Conservation (phyloP, 176 grass and related monocot species). For the Aechmea fasciata region DNA sequence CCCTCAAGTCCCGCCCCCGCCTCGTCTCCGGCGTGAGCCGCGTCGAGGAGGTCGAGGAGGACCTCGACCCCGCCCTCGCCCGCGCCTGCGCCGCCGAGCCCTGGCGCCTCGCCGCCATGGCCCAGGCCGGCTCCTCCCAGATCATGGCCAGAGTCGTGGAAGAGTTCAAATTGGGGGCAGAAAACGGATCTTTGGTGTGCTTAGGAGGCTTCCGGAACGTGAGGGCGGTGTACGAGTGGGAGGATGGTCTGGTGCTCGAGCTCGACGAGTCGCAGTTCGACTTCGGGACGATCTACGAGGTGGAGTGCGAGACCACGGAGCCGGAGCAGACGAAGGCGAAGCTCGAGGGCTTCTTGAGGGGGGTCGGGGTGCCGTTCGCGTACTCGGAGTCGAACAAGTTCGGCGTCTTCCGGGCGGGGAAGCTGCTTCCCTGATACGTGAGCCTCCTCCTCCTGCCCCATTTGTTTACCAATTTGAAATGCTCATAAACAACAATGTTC, state of each 20-base stretch:
- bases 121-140: slow-evolving; percentile 29
- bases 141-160: slow-evolving; percentile 53
- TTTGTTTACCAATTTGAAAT: neutral
- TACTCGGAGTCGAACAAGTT: slow-evolving; percentile 68
- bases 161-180: slow-evolving; percentile 45
- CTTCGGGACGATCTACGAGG: slow-evolving; percentile 63
- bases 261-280: slow-evolving; percentile 72
- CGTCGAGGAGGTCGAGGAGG: slow-evolving; percentile 82
- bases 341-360: slow-evolving; percentile 53
- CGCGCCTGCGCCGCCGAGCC: slow-evolving; percentile 57
- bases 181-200: slow-evolving; percentile 36
- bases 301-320: slow-evolving; percentile 69
- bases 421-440: slow-evolving; percentile 44
- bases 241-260: slow-evolving; percentile 50
- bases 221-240: slow-evolving; percentile 50
- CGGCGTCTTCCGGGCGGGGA: slow-evolving; percentile 59
- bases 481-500: too few species aligned
- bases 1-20: slow-evolving; percentile 67
- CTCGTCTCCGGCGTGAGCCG: slow-evolving; percentile 62
- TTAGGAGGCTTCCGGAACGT: slow-evolving; percentile 85
- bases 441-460: neutral
- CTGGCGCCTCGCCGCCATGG: slow-evolving; percentile 36
- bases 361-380: slow-evolving; percentile 46
- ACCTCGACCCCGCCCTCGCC: slow-evolving; percentile 49
- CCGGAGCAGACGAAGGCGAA: slow-evolving; percentile 50